Percentiles rank a stretch among this genome's conserved stretches.
These are phyloP conservation scores for Ploettnerulaceae sp. DNA, from an alignment of 2,329 filamentous ascomycete species.

Conservation along the genomic window DNA sequence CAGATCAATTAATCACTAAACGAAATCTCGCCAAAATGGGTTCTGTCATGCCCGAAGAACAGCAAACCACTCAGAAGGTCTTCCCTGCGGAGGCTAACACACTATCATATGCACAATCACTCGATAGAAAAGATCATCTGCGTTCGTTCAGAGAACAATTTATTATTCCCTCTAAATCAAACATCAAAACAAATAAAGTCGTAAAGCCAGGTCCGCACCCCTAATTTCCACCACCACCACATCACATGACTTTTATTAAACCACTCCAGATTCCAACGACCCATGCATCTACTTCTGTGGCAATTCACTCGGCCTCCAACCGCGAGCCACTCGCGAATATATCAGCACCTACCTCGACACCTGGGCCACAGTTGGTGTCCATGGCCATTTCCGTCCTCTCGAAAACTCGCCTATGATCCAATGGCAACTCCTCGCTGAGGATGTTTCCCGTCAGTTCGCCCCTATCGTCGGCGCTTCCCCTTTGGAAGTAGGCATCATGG, in stretches of 20 bases:
- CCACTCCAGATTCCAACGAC: constrained; percentile 29
- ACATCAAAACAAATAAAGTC: constrained; percentile 61
- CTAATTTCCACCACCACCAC: constrained; percentile 10
- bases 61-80: constrained; percentile 29
- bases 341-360: constrained; percentile 71
- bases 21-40: constrained; percentile 23
- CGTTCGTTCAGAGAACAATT: constrained; percentile 63
- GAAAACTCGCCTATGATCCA: constrained; percentile 62
- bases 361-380: constrained; percentile 80
- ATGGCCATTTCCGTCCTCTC: constrained; percentile 72
- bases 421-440: constrained; percentile 77
- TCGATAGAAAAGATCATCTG: constrained; percentile 60
- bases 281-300: constrained; percentile 77
- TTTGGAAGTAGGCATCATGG: constrained; percentile 81
- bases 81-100: constrained; percentile 47
- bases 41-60: constrained; percentile 23
- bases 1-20: background rate
- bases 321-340: constrained; percentile 59
- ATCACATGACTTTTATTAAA: constrained; percentile 19
- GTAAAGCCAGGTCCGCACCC: constrained; percentile 32
- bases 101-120: constrained; percentile 44
- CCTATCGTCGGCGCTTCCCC: constrained; percentile 69
- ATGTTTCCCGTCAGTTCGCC: constrained; percentile 64
- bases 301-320: constrained; percentile 84
- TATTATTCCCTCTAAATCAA: constrained; percentile 68